Evolutionary conservation across 805 yeast species (phyloP).

Genomic region (Saccharomyces jurei): DNA sequence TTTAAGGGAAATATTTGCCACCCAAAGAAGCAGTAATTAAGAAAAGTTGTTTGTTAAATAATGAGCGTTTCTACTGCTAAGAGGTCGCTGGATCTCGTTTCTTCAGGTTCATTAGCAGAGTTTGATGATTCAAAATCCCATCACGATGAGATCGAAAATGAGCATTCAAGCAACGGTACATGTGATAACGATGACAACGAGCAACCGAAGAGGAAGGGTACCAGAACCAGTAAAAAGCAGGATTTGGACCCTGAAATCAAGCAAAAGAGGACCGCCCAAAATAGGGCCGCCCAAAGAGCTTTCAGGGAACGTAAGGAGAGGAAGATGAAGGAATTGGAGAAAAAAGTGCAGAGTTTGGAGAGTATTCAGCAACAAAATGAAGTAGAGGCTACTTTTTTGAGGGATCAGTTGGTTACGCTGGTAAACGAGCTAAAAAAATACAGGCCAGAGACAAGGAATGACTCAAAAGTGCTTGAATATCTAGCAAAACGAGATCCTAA

Average conservation of each 20-base stretch:
- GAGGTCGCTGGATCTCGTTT: slow-evolving; percentile 11
- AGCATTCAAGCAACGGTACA: neutral
- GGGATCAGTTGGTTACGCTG: slow-evolving; percentile 68
- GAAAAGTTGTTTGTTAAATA: neutral
- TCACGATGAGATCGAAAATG: neutral
- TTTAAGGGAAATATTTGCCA: neutral
- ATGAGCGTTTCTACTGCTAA: slow-evolving; percentile 14
- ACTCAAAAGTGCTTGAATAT: slow-evolving; percentile 23
- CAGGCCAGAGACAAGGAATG: slow-evolving; percentile 34
- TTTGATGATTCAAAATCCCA: no score
- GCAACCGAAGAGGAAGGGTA: slow-evolving; percentile 12
- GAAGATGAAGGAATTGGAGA: slow-evolving; percentile 78
- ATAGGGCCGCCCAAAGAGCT: slow-evolving; percentile 95
- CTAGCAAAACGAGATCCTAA: slow-evolving; percentile 13
- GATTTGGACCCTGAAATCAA: slow-evolving; percentile 68
- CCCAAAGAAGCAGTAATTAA: neutral
- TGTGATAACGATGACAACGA: neutral
- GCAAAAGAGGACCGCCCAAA: slow-evolving; percentile 87
- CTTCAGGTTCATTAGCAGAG: neutral
- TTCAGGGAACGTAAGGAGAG: slow-evolving; percentile 88
- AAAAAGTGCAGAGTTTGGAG: slow-evolving; percentile 67
- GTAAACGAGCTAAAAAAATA: slow-evolving; percentile 62
- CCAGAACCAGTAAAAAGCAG: slow-evolving; percentile 70
- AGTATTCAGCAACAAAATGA: slow-evolving; percentile 57
- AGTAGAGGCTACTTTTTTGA: slow-evolving; percentile 65